Percentiles rank a stretch among this genome's conserved stretches.
These are phyloP conservation scores for Pseudoperonospora humuli DNA, from an alignment of 352 stramenopile genomes.

Conservation along the genomic window DNA sequence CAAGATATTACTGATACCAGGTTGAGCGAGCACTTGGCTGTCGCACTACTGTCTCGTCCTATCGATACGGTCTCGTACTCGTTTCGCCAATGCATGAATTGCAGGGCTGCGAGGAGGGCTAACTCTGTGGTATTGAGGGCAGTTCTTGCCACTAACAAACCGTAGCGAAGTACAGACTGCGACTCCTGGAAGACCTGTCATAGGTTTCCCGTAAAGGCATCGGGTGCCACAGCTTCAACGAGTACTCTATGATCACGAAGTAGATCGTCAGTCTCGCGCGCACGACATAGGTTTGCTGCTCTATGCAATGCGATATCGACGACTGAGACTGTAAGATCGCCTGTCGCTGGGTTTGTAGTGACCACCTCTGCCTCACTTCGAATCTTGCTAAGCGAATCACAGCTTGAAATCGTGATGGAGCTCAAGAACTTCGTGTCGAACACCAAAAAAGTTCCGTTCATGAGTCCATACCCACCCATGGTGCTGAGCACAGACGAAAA, in stretches of 20 bases:
- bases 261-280: neutral
- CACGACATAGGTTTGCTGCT: constrained; percentile 1
- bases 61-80: neutral
- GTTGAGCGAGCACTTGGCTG: neutral
- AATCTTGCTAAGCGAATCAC: constrained; percentile 4
- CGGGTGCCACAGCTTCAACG: neutral
- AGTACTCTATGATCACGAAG: constrained; percentile 7
- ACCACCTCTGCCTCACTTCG: constrained; percentile 6
- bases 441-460: constrained; percentile 18
- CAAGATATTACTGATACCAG: constrained; percentile 5
- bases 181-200: neutral
- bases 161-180: neutral
- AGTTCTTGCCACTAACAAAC: neutral
- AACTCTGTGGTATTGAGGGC: neutral
- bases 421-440: constrained; percentile 20
- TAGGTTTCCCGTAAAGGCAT: constrained; percentile 6
- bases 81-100: no score
- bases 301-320: constrained; percentile 5
- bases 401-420: no score
- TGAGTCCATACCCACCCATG: constrained; percentile 19
- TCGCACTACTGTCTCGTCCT: constrained; percentile 8
- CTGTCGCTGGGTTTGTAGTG: neutral
- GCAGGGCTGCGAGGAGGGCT: no score
- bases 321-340: neutral
- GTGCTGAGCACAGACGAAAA: constrained; percentile 11